Base-by-base conservation (phyloP, 345 rosid genomes). In the Bruguiera parviflora region DNA sequence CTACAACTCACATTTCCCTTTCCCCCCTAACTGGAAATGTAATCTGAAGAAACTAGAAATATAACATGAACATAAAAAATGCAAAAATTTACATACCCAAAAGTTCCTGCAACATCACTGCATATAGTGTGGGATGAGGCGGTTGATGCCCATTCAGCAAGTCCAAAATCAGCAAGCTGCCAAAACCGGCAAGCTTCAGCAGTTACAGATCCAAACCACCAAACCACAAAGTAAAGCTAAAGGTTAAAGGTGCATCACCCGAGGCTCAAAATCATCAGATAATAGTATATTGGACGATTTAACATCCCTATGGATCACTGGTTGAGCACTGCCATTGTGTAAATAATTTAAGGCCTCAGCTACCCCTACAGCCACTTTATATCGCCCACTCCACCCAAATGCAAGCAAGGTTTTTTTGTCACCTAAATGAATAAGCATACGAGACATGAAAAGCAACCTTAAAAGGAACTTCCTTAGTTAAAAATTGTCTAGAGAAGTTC, bases 81-180 rank as follows among this genome's bases (percentile, higher is more conserved):
- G 20, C 13, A 28, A 68, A 28, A 4, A 56, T 56, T 28, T 20
- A 73, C 89, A 57, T 79, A 95, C 98, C 99, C 99, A 85, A 95
- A 95, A 21, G 99, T 95, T 69, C 99, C 99, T 4, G 89, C 84
- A 71, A 95, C 94, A 74, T 83, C 97, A 8, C 83, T 84, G 73
- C 85, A 71, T 20, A 84, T 69, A 60, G 71, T 72, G 22, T 81
- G 87, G 68, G 89, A 80, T 32, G 88, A 79, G 18, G 89, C 70
- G 77, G 77, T 79, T 29, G 85, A 77, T 68, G 79, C 89, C 86
- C 84, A 65, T 78, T 86, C 82, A 57, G 99, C 98, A 28, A 95
- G 86, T 84, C 99, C 99, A 63, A 95, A 95, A 89, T 95, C 99
- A 66, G 99, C 90, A 29, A 95, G 87, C 97, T 94, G 88, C 65